Percentiles rank a stretch among this genome's conserved stretches.
phyloP scores from a whole-genome alignment of 768 basidiomycete species.

The Rhizopogon sp. region DNA sequence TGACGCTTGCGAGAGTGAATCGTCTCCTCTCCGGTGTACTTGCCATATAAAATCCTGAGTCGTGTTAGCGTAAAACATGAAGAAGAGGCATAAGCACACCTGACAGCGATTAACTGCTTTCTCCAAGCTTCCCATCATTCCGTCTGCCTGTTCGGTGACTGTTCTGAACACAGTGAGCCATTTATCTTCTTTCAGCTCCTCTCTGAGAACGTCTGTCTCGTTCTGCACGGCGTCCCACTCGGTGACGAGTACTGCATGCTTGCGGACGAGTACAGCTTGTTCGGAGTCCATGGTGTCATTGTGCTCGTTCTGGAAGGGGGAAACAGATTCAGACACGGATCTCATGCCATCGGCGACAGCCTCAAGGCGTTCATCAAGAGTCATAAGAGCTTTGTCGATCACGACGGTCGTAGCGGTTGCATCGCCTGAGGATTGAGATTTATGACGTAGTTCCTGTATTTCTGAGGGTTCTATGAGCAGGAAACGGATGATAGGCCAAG shows the following conservation, averaged over 20 bases:
- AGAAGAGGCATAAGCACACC: slow-evolving; percentile 39
- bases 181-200: slow-evolving; percentile 96
- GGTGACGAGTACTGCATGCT: slow-evolving; percentile 62
- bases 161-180: slow-evolving; percentile 95
- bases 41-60: slow-evolving; percentile 81
- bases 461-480: slow-evolving; percentile 38
- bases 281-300: slow-evolving; percentile 42
- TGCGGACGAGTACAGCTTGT: slow-evolving; percentile 50
- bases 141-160: slow-evolving; percentile 90
- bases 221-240: slow-evolving; percentile 84
- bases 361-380: slow-evolving; percentile 75
- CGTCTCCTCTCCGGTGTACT: slow-evolving; percentile 58
- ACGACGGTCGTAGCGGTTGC: slow-evolving; percentile 55
- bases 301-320: slow-evolving; percentile 48
- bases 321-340: slow-evolving; percentile 58
- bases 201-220: slow-evolving; percentile 75
- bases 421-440: slow-evolving; percentile 62
- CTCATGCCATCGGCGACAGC: slow-evolving; percentile 68
- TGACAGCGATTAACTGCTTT: slow-evolving; percentile 90
- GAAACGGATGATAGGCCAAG: background rate
- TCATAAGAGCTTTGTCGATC: slow-evolving; percentile 80
- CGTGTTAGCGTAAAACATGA: slow-evolving; percentile 1
- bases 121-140: slow-evolving; percentile 95
- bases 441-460: slow-evolving; percentile 91
- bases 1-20: slow-evolving; percentile 35